These are phyloP conservation scores for Colletotrichum plurivorum DNA, from an alignment of 2,329 filamentous ascomycete species.

Conservation along the genomic window DNA sequence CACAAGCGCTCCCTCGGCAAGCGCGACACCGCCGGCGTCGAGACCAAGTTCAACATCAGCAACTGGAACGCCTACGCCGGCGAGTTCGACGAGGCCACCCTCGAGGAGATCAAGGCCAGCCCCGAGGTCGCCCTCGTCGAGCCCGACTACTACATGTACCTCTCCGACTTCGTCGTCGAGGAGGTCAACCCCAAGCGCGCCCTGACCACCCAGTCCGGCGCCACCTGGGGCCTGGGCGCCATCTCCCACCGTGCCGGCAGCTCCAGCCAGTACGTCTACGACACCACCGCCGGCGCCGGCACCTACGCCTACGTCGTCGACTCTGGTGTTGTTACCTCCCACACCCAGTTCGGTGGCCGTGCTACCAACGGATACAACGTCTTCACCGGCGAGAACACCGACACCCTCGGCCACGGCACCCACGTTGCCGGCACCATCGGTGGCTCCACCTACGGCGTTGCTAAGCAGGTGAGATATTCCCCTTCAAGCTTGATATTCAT, in stretches of 20 bases:
- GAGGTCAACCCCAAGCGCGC: constrained; percentile 33
- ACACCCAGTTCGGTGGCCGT: constrained; percentile 61
- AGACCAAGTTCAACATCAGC: constrained; percentile 44
- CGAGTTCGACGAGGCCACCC: constrained; percentile 56
- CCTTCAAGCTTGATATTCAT: neutral
- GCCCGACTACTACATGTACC: constrained; percentile 47
- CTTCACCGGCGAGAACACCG: constrained; percentile 49
- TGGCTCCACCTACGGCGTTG: constrained; percentile 60
- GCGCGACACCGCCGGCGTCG: constrained; percentile 44
- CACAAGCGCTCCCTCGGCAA: constrained; percentile 51
- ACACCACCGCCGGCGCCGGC: constrained; percentile 55
- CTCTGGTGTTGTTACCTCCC: constrained; percentile 64
- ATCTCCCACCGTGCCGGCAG: constrained; percentile 57
- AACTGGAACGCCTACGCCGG: constrained; percentile 60
- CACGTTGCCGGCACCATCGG: constrained; percentile 63
- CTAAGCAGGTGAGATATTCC: constrained; percentile 52
- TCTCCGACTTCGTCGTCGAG: constrained; percentile 45
- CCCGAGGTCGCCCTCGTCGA: constrained; percentile 54
- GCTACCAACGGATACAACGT: constrained; percentile 56
- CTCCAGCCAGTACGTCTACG: constrained; percentile 56
- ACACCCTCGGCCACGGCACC: constrained; percentile 62
- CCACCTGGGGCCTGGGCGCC: constrained; percentile 61
- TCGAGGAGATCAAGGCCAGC: constrained; percentile 56
- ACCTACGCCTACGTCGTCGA: constrained; percentile 69
- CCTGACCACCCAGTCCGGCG: constrained; percentile 50